A percentile compares a stretch with the other conserved stretches of the same genome.
These are phyloP conservation scores for Leccinum disarticulatum DNA, from an alignment of 768 basidiomycete genomes.

Conservation along the genomic window DNA sequence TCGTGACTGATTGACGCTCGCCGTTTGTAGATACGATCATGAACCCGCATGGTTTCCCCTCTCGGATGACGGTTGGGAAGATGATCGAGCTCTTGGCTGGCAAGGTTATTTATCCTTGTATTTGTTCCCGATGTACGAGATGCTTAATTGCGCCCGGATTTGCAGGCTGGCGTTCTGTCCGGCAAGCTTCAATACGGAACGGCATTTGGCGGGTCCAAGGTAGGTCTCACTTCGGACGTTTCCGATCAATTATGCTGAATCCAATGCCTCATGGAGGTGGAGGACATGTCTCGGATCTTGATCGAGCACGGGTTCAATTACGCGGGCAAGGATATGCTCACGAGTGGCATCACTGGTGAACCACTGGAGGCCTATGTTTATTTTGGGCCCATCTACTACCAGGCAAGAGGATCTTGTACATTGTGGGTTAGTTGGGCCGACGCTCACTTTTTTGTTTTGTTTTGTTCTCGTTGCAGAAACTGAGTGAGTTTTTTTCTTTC, in stretches of 20 bases:
- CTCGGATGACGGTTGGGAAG: slow-evolving; percentile 99
- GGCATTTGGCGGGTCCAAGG: slow-evolving; percentile 98
- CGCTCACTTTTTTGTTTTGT: slow-evolving; percentile 1
- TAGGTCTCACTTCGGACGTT: slow-evolving; percentile 24
- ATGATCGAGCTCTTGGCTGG: slow-evolving; percentile 98
- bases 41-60: slow-evolving; percentile 99
- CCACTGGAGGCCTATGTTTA: slow-evolving; percentile 96
- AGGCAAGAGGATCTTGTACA: slow-evolving; percentile 47
- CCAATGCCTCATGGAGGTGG: slow-evolving; percentile 54
- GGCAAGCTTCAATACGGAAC: slow-evolving; percentile 94
- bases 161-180: slow-evolving; percentile 82
- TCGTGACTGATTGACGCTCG: slow-evolving; percentile 14
- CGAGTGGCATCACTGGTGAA: slow-evolving; percentile 97
- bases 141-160: background rate
- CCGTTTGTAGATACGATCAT: slow-evolving; percentile 85
- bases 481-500: slow-evolving; percentile 60
- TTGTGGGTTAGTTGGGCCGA: slow-evolving; percentile 7
- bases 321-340: slow-evolving; percentile 98
- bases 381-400: slow-evolving; percentile 98
- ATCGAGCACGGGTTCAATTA: slow-evolving; percentile 96
- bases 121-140: background rate
- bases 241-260: slow-evolving; percentile 10
- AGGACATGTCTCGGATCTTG: slow-evolving; percentile 96
- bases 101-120: slow-evolving; percentile 52
- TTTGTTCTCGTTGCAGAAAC: slow-evolving; percentile 57